Evolutionary conservation across 257 asterid genomes (phyloP).

Genomic region (Solanum acaule): DNA sequence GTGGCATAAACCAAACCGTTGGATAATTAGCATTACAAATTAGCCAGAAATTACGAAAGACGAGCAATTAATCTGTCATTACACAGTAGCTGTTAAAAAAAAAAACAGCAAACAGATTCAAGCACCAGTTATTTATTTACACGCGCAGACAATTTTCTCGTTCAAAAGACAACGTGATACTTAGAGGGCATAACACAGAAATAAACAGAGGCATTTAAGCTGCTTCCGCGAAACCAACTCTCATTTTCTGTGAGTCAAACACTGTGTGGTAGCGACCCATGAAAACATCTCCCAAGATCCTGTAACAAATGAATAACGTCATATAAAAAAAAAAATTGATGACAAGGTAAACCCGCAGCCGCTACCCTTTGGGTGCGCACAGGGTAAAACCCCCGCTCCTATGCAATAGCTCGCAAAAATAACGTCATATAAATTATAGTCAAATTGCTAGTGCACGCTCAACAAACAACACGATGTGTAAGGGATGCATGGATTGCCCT

Average conservation of each 20-base stretch:
- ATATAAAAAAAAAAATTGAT: too few species aligned
- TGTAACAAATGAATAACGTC: slow-evolving; percentile 11
- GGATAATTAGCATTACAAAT: not conserved
- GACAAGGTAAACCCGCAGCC: too few species aligned
- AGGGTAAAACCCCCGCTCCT: too few species aligned
- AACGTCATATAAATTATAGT: not conserved
- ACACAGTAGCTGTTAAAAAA: not conserved
- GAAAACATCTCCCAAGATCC: slow-evolving; percentile 85
- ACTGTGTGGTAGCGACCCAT: slow-evolving; percentile 76
- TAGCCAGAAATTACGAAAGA: not conserved
- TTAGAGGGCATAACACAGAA: not conserved
- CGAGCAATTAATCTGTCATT: not conserved
- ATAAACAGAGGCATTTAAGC: slow-evolving; percentile 20
- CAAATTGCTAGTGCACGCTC: not conserved
- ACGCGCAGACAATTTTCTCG: not conserved
- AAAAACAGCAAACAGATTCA: not conserved
- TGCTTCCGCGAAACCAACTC: slow-evolving; percentile 78
- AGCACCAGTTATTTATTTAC: not conserved
- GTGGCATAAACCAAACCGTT: not conserved
- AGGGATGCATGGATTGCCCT: not conserved
- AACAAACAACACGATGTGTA: not conserved
- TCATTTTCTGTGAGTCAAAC: slow-evolving; percentile 58
- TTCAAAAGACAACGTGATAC: not conserved
- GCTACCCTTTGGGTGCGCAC: too few species aligned
- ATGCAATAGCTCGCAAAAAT: too few species aligned